These are phyloP conservation scores for Eimeria brunetti DNA, from an alignment of 169 alveolate genomes.

Conservation along the genomic window DNA sequence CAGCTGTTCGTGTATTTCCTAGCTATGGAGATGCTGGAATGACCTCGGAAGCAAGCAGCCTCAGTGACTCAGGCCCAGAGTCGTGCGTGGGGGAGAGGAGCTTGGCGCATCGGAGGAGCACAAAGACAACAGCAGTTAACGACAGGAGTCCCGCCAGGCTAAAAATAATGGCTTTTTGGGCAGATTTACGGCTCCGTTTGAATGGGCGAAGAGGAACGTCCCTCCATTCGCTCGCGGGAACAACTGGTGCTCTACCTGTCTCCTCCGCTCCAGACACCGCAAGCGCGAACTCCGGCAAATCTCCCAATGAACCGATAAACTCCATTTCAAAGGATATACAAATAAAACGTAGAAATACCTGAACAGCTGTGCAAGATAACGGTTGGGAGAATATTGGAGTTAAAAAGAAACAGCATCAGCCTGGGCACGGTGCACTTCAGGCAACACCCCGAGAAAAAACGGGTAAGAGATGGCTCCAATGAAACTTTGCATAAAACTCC, in stretches of 20 bases:
- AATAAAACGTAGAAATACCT: not conserved
- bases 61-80: not conserved
- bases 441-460: not conserved
- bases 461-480: not conserved
- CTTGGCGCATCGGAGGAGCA: slow-evolving; percentile 20
- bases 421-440: slow-evolving; percentile 15
- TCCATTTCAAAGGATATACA: not conserved
- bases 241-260: slow-evolving; percentile 2
- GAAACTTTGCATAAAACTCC: not conserved
- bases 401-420: not conserved
- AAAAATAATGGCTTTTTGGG: not conserved
- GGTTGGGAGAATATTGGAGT: not conserved
- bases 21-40: not conserved
- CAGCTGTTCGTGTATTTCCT: not conserved
- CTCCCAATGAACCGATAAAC: not conserved
- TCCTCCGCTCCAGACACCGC: not conserved
- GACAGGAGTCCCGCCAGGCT: not conserved
- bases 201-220: not conserved
- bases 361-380: not conserved
- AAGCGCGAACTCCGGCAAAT: not conserved
- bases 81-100: not conserved
- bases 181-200: not conserved
- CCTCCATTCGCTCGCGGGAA: not conserved
- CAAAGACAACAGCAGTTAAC: not conserved
- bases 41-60: slow-evolving; percentile 20